A percentile compares a stretch with the other conserved stretches of the same genome.
These are phyloP conservation scores for Erythrophleum ivorense DNA, from an alignment of 331 rosid genomes.

Conservation along the genomic window DNA sequence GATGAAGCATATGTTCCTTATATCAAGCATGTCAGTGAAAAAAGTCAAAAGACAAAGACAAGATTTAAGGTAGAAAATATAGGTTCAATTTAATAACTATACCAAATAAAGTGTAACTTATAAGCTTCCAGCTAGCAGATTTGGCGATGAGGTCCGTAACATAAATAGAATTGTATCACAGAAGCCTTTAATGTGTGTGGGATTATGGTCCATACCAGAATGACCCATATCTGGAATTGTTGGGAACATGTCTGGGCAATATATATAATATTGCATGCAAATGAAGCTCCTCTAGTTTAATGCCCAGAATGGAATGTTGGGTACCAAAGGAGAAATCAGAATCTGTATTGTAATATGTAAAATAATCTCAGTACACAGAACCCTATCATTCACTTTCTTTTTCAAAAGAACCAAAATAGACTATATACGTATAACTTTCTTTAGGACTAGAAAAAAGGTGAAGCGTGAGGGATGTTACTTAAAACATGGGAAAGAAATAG, in stretches of 20 bases:
- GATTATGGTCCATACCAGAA: slow-evolving; percentile 38
- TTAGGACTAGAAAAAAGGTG: slow-evolving; percentile 34
- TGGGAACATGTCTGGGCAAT: slow-evolving; percentile 41
- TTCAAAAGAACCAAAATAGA: slow-evolving; percentile 36
- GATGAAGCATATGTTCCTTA: not conserved
- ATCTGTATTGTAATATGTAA: slow-evolving; percentile 31
- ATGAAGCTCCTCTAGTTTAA: slow-evolving; percentile 35
- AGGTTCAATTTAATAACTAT: slow-evolving; percentile 15
- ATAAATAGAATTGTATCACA: not conserved
- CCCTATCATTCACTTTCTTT: slow-evolving; percentile 42
- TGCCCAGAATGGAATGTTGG: slow-evolving; percentile 47
- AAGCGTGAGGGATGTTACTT: slow-evolving; percentile 23
- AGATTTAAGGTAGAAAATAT: not conserved
- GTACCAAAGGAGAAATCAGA: slow-evolving; percentile 46
- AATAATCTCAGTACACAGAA: slow-evolving; percentile 29
- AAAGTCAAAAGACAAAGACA: not conserved
- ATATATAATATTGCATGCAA: slow-evolving; percentile 32
- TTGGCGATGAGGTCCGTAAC: slow-evolving; percentile 18
- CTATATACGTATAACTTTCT: slow-evolving; percentile 2
- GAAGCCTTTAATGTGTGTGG: slow-evolving; percentile 10
- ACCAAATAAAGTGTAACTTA: slow-evolving; percentile 30
- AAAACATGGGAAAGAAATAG: slow-evolving; percentile 40
- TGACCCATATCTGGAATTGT: slow-evolving; percentile 39
- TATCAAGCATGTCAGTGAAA: not conserved
- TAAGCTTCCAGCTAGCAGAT: not conserved